Evolutionary conservation across 345 rosid species (phyloP), one percentile per base, ranked within the genome.

Genomic region (Salix purpurea): DNA sequence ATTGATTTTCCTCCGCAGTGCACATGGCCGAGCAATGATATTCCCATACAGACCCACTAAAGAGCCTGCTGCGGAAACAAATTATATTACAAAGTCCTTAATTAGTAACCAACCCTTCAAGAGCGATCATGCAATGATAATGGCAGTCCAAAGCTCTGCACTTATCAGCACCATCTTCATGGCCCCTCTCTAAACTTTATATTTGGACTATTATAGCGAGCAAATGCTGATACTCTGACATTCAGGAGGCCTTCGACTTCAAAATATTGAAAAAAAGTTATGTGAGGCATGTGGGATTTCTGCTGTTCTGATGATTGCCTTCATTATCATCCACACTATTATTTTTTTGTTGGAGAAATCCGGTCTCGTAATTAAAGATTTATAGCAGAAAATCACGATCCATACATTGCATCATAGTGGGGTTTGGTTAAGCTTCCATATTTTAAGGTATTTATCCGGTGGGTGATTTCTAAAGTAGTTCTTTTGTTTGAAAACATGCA

Each of bases 11-110:
- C 64, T 3, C 30, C 42, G 52, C 74, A 76, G 39, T 36, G 87
- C 87, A 84, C 87, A 84, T 84, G 89, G 84, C 65, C 65, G 56
- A 54, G 68, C 77, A 78, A 81, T 79, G 54, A 80, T 80, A 83
- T 61, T 71, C 65, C 65, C 78, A 67, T 65, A 11, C 50, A 46
- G 72, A 64, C 76, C 83, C 85, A 74, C 71, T 64, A 18, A 19
- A 77, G 15, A 64, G 36, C 14, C 24, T 40, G 6, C 5, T 28
- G 32, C 32, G 21, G 23, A 46, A 24, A 67, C 28, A 60, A 3
- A 67, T 36, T 30, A 16, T 3, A 66, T 36, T 39, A 52, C 32
- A 10, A 65, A 19, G 37, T 5, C 71, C 40, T 10, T 23, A 28
- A 28, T 28, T 28, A 13, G 12, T 1, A 74, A 6, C 21, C 39